Conservation (phyloP, 495 filamentous ascomycete species). For the Sabuloglossum arenarium region DNA sequence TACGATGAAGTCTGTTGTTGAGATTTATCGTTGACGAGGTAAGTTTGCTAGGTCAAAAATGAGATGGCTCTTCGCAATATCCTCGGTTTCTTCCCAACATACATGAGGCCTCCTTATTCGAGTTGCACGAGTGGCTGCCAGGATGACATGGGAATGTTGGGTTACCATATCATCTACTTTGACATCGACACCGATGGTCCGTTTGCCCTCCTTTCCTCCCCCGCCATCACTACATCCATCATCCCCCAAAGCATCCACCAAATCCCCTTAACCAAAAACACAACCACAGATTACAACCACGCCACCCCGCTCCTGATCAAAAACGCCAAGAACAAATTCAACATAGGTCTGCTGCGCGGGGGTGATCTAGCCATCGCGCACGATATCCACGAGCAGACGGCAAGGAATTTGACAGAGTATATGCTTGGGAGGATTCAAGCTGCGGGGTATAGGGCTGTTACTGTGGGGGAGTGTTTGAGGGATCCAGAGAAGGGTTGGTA, state of each 20-base stretch:
- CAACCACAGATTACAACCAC: conserved; percentile 47
- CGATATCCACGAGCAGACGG: conserved; percentile 59
- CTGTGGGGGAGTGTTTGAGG: background rate
- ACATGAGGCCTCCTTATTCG: conserved; percentile 71
- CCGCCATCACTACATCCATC: no score
- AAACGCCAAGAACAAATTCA: conserved; percentile 51
- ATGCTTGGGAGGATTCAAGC: conserved; percentile 36
- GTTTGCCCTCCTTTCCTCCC: no score
- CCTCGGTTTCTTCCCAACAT: conserved; percentile 61
- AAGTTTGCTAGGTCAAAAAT: conserved; percentile 29
- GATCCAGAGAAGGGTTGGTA: background rate
- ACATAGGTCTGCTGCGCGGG: conserved; percentile 26
- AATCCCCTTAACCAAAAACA: no score
- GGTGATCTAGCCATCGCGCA: conserved; percentile 49
- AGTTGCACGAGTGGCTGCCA: conserved; percentile 43
- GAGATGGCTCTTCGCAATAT: conserved; percentile 66
- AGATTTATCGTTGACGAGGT: background rate
- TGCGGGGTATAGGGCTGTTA: conserved; percentile 28
- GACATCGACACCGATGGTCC: conserved; percentile 52
- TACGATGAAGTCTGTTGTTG: no score
- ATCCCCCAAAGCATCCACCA: no score
- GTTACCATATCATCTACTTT: conserved; percentile 59
- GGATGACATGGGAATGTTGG: conserved; percentile 36
- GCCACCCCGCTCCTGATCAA: conserved; percentile 38
- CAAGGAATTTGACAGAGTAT: conserved; percentile 55